Evolutionary conservation across 768 basidiomycete genomes (phyloP), one percentile per base, ranked within the genome.

Genomic region (Favolaschia claudopus): DNA sequence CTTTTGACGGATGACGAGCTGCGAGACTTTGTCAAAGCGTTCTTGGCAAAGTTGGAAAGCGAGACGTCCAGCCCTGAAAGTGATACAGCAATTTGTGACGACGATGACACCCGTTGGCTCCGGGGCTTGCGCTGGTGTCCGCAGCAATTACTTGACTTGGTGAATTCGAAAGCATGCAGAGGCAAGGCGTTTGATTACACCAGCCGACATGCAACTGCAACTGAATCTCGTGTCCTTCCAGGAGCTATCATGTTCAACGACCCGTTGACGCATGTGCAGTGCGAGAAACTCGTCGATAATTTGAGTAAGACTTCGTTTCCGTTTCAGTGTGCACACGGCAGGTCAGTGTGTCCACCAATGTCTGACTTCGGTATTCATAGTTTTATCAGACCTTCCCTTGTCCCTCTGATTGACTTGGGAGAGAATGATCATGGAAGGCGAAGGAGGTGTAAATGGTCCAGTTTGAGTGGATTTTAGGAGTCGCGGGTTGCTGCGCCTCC

Each of bases 231-330:
- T 24, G 55, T 44, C 34, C 38, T 46, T 47, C 20, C 70, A 97
- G 95, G 96, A 49, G 96, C 96, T 3, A 92, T 97, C 73, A 97
- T 98, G 95, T 97, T 97, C 80, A 96, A 96, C 65, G 96, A 99
- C 70, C 57, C 79, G 0, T 78, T 99, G 45, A 85, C 79, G 14
- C 51, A 76, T 7, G 79, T 79, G 32, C 93, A 97, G 69, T 93
- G 93, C 71, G 71, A 82, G 64, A 76, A 79, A 43, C 82, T 99
- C 37, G 79, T 99, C 40, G 66, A 69, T 7, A 82, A 86, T 63
- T 80, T 99, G 27, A 80, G 89, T 9, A 71, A 82, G 60, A 93
- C 94, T 3, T 80, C 82, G 4, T 90, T 93, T 67, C 96, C 96
- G 2, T 98, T 97, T 74, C 93, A 93, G 71, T 99, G 97, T 75